A percentile compares a stretch with the other conserved stretches of the same genome.
phyloP scores from a whole-genome alignment of 225 moss, liverwort and hornwort genomes.

The Sphagnum contortum region DNA sequence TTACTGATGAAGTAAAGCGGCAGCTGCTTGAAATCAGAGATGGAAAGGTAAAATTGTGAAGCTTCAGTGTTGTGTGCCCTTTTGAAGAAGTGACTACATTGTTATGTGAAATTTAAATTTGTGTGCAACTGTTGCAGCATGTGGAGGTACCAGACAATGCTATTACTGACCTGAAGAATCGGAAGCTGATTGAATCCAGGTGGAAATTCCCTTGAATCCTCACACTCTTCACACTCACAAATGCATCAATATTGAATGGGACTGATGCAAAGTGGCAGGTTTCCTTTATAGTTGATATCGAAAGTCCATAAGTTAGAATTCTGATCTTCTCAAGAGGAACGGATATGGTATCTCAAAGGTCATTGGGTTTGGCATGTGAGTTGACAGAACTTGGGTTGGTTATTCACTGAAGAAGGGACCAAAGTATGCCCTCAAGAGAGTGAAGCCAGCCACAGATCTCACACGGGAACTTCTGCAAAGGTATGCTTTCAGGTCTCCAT shows the following conservation, averaged over 20 bases:
- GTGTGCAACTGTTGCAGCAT: neutral
- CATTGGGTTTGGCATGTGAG: neutral
- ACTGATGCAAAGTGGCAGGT: too few relatives aligned
- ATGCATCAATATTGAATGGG: too few relatives aligned
- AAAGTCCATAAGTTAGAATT: too few relatives aligned
- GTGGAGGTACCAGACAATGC: slow-evolving; percentile 19
- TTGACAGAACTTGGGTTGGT: slow-evolving; percentile 31
- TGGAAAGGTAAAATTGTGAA: slow-evolving; percentile 23
- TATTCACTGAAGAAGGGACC: slow-evolving; percentile 45
- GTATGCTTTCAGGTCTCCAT: slow-evolving; percentile 12
- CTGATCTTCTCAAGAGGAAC: too few relatives aligned
- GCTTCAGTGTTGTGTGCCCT: too few relatives aligned
- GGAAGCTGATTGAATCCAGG: slow-evolving; percentile 49
- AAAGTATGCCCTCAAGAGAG: slow-evolving; percentile 65
- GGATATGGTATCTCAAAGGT: too few relatives aligned
- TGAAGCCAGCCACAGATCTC: slow-evolving; percentile 84
- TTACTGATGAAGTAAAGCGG: slow-evolving; percentile 48
- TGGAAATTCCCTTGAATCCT: slow-evolving; percentile 5
- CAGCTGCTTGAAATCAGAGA: slow-evolving; percentile 45
- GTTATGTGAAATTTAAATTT: too few relatives aligned
- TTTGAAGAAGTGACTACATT: too few relatives aligned
- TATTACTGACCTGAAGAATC: slow-evolving; percentile 35
- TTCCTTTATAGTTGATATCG: too few relatives aligned
- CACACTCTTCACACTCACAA: too few relatives aligned
- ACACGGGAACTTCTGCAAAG: slow-evolving; percentile 78